A percentile compares a stretch with the other conserved stretches of the same genome.
These are phyloP conservation scores for Ophiostoma perfectum DNA, from an alignment of 2,329 filamentous ascomycete genomes.

Conservation along the genomic window DNA sequence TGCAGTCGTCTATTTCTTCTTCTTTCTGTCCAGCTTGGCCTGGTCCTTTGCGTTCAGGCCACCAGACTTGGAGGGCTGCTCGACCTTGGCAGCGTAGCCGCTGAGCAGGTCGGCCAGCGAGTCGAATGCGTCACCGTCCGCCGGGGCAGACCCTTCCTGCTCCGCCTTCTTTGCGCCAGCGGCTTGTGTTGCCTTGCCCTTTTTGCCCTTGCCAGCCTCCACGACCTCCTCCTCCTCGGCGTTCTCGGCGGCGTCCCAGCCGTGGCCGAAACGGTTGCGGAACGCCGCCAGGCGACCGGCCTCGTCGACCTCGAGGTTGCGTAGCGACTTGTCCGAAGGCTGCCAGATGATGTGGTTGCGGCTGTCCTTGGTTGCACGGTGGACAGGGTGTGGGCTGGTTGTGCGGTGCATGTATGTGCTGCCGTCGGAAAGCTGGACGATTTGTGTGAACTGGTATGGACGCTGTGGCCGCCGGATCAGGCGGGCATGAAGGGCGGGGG, in stretches of 20 bases:
- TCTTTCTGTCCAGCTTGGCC: slow-evolving; percentile 39
- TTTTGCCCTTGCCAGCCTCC: slow-evolving; percentile 26
- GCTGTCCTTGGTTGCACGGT: slow-evolving; percentile 68
- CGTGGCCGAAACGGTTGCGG: slow-evolving; percentile 73
- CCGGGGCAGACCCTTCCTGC: slow-evolving; percentile 20
- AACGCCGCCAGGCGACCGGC: slow-evolving; percentile 85
- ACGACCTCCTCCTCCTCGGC: not conserved
- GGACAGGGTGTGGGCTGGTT: slow-evolving; percentile 60
- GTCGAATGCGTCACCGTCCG: slow-evolving; percentile 30
- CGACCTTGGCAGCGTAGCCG: slow-evolving; percentile 41
- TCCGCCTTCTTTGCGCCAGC: not conserved
- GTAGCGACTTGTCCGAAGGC: slow-evolving; percentile 70
- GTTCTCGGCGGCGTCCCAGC: slow-evolving; percentile 62
- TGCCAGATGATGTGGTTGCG: slow-evolving; percentile 91
- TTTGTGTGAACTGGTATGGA: slow-evolving; percentile 95
- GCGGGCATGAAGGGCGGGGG: slow-evolving; percentile 64
- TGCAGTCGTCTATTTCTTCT: slow-evolving; percentile 28
- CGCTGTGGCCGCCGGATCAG: slow-evolving; percentile 82
- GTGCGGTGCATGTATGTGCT: slow-evolving; percentile 76
- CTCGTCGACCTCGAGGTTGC: slow-evolving; percentile 91
- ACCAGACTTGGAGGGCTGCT: slow-evolving; percentile 36
- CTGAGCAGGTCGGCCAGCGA: slow-evolving; percentile 49
- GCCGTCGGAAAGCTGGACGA: slow-evolving; percentile 87
- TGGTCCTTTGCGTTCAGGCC: slow-evolving; percentile 39
- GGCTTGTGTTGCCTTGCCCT: slow-evolving; percentile 15